Percentiles rank a stretch among this genome's conserved stretches.
These are phyloP conservation scores for Paraphoma chrysanthemicola DNA, from an alignment of 2,329 filamentous ascomycete genomes.

Conservation along the genomic window DNA sequence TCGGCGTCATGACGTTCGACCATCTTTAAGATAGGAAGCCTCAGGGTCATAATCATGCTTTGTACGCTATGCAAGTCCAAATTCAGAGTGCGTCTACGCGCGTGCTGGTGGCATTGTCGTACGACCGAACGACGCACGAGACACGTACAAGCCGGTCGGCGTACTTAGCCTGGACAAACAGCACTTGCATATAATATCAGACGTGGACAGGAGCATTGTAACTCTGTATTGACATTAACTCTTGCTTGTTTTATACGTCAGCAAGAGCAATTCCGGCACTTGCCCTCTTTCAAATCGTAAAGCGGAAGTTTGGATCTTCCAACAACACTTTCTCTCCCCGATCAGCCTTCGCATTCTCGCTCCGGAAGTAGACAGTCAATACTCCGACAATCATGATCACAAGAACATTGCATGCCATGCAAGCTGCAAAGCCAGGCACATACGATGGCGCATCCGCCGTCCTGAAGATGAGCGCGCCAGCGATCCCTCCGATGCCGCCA, in stretches of 20 bases:
- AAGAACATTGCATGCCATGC: constrained; percentile 30
- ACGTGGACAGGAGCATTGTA: too few relatives aligned
- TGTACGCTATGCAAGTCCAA: too few relatives aligned
- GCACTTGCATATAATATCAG: too few relatives aligned
- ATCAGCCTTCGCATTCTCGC: constrained; percentile 30
- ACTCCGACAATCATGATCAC: constrained; percentile 22
- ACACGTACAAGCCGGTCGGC: too few relatives aligned
- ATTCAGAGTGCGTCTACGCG: too few relatives aligned
- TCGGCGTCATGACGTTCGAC: too few relatives aligned
- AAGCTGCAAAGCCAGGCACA: constrained; percentile 28
- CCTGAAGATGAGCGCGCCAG: constrained; percentile 31
- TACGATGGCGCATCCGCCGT: constrained; percentile 28
- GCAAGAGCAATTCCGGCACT: too few relatives aligned
- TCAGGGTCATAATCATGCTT: too few relatives aligned
- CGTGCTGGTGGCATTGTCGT: too few relatives aligned
- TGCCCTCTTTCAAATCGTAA: constrained; percentile 19
- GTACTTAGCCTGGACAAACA: too few relatives aligned
- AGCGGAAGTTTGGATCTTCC: constrained; percentile 32
- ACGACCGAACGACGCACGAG: too few relatives aligned
- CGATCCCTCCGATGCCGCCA: constrained; percentile 30
- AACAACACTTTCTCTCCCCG: constrained; percentile 28
- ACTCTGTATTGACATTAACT: not conserved
- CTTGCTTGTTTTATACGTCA: not conserved
- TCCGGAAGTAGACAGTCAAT: constrained; percentile 27
- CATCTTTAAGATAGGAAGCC: too few relatives aligned